A percentile compares a stretch with the other conserved stretches of the same genome.
phyloP scores from a whole-genome alignment of 129 eudicot genomes.

The Silybum marianum region DNA sequence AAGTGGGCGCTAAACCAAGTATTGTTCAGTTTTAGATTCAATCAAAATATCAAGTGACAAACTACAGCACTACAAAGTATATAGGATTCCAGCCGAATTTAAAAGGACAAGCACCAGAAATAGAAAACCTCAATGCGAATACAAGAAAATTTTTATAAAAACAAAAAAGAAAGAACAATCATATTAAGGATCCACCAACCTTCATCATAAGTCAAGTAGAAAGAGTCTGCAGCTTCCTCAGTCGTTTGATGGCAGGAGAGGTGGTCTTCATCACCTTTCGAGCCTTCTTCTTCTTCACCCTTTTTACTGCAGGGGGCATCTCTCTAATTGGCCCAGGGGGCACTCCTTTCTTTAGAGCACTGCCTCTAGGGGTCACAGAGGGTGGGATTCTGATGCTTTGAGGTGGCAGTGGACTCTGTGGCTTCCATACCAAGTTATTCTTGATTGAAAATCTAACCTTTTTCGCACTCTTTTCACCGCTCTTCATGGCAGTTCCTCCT shows the following conservation, averaged over 20 bases:
- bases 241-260: constrained; percentile 55
- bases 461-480: constrained; percentile 67
- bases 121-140: constrained; percentile 8
- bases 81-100: constrained; percentile 28
- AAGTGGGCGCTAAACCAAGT: neutral
- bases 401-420: constrained; percentile 86
- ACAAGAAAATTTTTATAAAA: constrained; percentile 1
- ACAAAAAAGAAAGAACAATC: constrained; percentile 11
- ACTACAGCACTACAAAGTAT: constrained; percentile 29
- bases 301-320: constrained; percentile 55
- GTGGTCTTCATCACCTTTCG: constrained; percentile 53
- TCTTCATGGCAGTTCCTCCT: constrained; percentile 43
- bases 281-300: constrained; percentile 59
- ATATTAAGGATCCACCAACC: constrained; percentile 27
- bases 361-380: constrained; percentile 87
- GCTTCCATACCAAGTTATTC: constrained; percentile 91
- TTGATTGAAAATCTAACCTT: constrained; percentile 88
- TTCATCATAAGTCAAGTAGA: constrained; percentile 34
- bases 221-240: constrained; percentile 52
- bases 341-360: constrained; percentile 93
- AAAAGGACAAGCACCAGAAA: constrained; percentile 28
- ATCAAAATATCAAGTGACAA: constrained; percentile 27
- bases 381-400: constrained; percentile 88
- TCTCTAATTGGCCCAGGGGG: constrained; percentile 92
- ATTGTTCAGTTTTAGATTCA: constrained; percentile 27